These are phyloP conservation scores for Coemansia sp. DNA, from an alignment of 192 early-diverging fungal genomes.

Conservation along the genomic window DNA sequence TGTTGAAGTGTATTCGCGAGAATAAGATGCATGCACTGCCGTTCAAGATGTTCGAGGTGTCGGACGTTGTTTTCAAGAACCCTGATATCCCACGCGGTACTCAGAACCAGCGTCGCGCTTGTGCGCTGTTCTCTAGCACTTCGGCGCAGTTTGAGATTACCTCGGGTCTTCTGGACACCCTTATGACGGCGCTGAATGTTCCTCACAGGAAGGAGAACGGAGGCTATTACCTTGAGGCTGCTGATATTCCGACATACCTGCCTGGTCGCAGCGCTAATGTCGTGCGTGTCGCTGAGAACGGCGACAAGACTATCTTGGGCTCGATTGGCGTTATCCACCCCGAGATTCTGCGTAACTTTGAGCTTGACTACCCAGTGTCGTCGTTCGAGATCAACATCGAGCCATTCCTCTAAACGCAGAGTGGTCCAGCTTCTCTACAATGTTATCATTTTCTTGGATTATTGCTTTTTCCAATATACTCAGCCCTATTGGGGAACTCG, in stretches of 20 bases:
- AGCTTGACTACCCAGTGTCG: conserved; percentile 81
- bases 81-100: conserved; percentile 75
- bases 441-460: background rate
- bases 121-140: conserved; percentile 78
- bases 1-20: conserved; percentile 88
- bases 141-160: conserved; percentile 76
- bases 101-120: conserved; percentile 86
- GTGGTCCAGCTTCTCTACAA: too few species aligned
- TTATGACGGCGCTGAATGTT: conserved; percentile 77
- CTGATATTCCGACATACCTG: conserved; percentile 77
- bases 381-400: conserved; percentile 95
- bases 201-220: conserved; percentile 1
- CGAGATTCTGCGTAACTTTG: conserved; percentile 82
- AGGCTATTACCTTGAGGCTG: conserved; percentile 47
- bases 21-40: conserved; percentile 90
- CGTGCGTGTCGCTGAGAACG: conserved; percentile 55
- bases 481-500: too few species aligned
- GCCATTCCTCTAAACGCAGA: conserved; percentile 76
- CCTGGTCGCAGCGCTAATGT: conserved; percentile 90
- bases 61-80: conserved; percentile 91
- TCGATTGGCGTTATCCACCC: conserved; percentile 93
- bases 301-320: conserved; percentile 66
- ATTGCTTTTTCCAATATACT: background rate
- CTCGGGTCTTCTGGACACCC: conserved; percentile 89
- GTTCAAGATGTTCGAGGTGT: conserved; percentile 94